These are phyloP conservation scores for Solanum neorickii DNA, from an alignment of 257 asterid genomes.

Conservation along the genomic window DNA sequence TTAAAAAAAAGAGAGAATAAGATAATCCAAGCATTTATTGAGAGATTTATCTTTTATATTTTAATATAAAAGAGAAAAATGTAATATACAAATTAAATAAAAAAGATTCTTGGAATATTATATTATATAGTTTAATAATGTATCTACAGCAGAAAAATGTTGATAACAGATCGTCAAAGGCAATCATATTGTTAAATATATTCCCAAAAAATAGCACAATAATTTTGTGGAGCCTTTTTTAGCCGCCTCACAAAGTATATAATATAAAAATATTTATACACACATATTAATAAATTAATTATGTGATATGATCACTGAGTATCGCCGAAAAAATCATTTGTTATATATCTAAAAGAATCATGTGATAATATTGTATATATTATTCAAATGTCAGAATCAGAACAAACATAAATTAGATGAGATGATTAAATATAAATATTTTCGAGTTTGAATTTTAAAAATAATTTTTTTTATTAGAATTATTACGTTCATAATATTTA, in stretches of 20 bases:
- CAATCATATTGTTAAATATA: background rate
- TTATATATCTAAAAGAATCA: background rate
- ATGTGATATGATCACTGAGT: background rate
- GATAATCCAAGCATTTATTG: no score
- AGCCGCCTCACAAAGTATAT: background rate
- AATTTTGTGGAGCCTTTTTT: background rate
- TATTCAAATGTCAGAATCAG: no score
- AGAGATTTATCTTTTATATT: background rate
- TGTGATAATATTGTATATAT: background rate
- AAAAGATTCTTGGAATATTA: background rate
- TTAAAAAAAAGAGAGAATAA: no score
- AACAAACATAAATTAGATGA: no score
- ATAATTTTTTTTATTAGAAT: no score
- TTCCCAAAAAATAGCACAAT: background rate
- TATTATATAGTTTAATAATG: background rate
- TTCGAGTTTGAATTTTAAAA: no score
- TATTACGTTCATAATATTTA: fast-evolving
- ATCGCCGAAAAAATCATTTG: background rate
- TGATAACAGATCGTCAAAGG: background rate
- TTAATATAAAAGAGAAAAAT: background rate
- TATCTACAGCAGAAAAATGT: background rate
- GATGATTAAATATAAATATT: no score
- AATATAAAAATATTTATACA: background rate
- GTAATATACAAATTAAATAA: background rate
- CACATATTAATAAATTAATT: background rate